Base-by-base conservation (phyloP, 106 monocot species). In the Vanilla planifolia region DNA sequence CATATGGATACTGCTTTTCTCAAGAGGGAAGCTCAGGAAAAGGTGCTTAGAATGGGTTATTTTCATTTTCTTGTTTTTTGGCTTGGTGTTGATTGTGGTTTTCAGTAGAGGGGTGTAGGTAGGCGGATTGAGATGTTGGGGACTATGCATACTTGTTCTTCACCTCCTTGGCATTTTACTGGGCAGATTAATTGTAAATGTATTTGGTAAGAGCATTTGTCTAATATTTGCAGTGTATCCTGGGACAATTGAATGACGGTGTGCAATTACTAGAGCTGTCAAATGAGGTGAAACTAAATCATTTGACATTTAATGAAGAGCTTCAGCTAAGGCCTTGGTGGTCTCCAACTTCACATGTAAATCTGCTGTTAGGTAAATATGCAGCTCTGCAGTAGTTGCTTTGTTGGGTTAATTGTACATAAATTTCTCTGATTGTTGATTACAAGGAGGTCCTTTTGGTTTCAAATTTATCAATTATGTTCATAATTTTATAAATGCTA, bases 281-380 rank as follows among this genome's bases (percentile, higher is more conserved):
- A 40, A 52, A 71, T 43, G 55, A 73, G 51, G 80, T 84, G 33
- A 79, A 68, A 50, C 43, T 71, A 34, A 76, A 79, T 64, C 61
- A 59, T 16, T 73, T 96, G 53, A 91, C 84, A 28, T 87, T 79
- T 74, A 96, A 96, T 73, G 81, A 86, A 66, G 96, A 96, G 70
- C 22, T 81, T 69, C 81, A 84, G 53, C 56, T 87, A 35, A 63
- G 96, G 0, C 96, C 96, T 51, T 96, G 91, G 96, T 96, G 96
- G 96, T 77, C 91, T 6, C 91, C 87, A 39, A 56, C 74, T 46
- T 23, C 83, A 41, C 74, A 65, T 47, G 53, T 79, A 57, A 91
- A 96, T 58, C 69, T 74, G 55, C 84, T 96, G 61, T 74, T 72
- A 66, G 77, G 92, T 92, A 33, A 60, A 37, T 27, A n/a, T 1